Conservation (phyloP, 768 basidiomycete genomes). For the Daedaleopsis nitida region DNA sequence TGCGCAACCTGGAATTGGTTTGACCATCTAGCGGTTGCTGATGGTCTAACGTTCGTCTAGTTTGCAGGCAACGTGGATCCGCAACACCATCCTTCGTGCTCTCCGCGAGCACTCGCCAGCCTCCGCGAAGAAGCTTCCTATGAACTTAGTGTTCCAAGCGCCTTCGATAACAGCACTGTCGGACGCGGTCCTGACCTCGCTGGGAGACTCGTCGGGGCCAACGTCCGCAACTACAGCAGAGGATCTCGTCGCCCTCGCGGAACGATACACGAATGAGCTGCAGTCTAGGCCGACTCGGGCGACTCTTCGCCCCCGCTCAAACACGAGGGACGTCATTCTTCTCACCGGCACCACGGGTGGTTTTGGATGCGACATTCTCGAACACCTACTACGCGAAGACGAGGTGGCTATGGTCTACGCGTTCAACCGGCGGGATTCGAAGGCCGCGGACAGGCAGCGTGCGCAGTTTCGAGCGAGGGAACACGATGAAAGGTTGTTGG, state of each 20-base stretch:
- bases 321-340: slow-evolving; percentile 19
- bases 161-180: slow-evolving; percentile 38
- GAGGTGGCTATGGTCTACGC: slow-evolving; percentile 26
- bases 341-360: slow-evolving; percentile 37
- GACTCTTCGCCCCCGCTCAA: background rate
- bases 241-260: background rate
- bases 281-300: background rate
- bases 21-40: background rate
- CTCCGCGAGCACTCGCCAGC: slow-evolving; percentile 35
- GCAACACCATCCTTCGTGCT: slow-evolving; percentile 33
- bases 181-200: background rate
- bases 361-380: slow-evolving; percentile 31
- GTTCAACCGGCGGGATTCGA: slow-evolving; percentile 24
- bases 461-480: slow-evolving; percentile 33
- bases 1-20: background rate
- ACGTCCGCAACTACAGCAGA: background rate
- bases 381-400: slow-evolving; percentile 19
- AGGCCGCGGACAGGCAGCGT: slow-evolving; percentile 30
- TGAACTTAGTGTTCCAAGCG: slow-evolving; percentile 37
- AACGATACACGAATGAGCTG: background rate
- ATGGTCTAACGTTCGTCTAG: slow-evolving; percentile 11
- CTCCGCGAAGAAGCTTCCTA: slow-evolving; percentile 22
- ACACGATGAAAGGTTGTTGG: slow-evolving; percentile 30
- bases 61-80: slow-evolving; percentile 35
- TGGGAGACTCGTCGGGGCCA: background rate